phyloP scores from a whole-genome alignment of 441 rosid genomes.

The Populus hybrid region DNA sequence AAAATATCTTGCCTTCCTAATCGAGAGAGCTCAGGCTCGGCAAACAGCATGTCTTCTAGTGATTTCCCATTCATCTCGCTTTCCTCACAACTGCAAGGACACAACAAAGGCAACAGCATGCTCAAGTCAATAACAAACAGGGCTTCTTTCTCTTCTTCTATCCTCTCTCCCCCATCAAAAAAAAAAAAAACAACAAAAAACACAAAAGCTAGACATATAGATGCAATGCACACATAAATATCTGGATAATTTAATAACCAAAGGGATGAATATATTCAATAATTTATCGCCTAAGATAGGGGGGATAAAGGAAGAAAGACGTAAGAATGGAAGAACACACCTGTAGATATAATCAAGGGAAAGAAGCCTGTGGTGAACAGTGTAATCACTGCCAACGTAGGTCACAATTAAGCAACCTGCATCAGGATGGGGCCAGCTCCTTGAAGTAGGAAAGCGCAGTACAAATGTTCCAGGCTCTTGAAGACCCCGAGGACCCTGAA shows the following conservation, averaged over 20 bases:
- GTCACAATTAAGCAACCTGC: conserved; percentile 81
- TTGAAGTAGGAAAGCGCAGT: conserved; percentile 74
- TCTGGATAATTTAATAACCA: background rate
- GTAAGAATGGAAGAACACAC: conserved; percentile 22
- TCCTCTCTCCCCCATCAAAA: background rate
- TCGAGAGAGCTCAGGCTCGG: conserved; percentile 73
- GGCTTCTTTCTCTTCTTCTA: background rate
- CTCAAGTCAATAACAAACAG: background rate
- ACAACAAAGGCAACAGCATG: conserved; percentile 1
- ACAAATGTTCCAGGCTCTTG: conserved; percentile 86
- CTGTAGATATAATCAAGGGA: conserved; percentile 50
- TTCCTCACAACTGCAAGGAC: conserved; percentile 30
- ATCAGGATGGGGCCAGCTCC: conserved; percentile 99
- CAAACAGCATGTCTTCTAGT: conserved; percentile 71
- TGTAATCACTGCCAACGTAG: conserved; percentile 59
- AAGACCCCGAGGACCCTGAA: conserved; percentile 59
- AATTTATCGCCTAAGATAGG: background rate
- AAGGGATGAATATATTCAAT: background rate
- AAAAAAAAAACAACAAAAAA: background rate
- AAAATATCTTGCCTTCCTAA: conserved; percentile 48
- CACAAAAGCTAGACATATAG: background rate
- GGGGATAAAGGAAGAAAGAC: background rate
- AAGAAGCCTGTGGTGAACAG: conserved; percentile 59
- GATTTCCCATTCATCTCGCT: conserved; percentile 43
- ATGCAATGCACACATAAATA: background rate